These are phyloP conservation scores for Phytophthora capsici DNA, from an alignment of 352 stramenopile genomes.

Conservation along the genomic window DNA sequence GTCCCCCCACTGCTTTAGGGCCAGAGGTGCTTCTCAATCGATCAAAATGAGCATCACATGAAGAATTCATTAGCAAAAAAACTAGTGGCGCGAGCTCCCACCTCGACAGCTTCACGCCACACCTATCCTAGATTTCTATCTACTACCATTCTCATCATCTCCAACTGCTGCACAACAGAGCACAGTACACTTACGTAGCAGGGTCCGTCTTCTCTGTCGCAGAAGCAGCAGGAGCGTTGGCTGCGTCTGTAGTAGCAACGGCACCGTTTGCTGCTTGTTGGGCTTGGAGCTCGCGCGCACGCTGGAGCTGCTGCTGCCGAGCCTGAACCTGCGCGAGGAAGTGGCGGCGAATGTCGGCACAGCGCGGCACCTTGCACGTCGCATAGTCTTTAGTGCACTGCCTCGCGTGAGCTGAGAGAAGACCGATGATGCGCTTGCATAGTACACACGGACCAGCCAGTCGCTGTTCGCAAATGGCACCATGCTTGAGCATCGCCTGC, in stretches of 20 bases:
- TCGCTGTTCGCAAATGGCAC: constrained; percentile 85
- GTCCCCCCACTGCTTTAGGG: constrained; percentile 18
- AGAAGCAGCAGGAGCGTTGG: constrained; percentile 1
- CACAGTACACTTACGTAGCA: constrained; percentile 12
- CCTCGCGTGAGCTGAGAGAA: constrained; percentile 82
- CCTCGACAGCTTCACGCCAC: constrained; percentile 9
- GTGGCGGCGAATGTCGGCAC: constrained; percentile 84
- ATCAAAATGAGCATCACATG: constrained; percentile 27
- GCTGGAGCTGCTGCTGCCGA: constrained; percentile 67
- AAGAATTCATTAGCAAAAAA: constrained; percentile 37
- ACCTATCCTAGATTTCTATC: constrained; percentile 46
- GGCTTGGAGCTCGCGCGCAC: constrained; percentile 42
- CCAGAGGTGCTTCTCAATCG: constrained; percentile 22
- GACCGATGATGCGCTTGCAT: constrained; percentile 86
- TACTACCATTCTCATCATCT: constrained; percentile 20
- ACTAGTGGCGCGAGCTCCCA: constrained; percentile 20
- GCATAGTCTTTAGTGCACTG: constrained; percentile 83
- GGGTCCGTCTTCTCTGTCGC: constrained; percentile 27
- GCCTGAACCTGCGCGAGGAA: constrained; percentile 85
- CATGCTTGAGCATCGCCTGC: constrained; percentile 91
- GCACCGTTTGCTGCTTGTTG: constrained; percentile 14
- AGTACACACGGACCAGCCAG: constrained; percentile 80
- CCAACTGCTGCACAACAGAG: constrained; percentile 18
- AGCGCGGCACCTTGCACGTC: constrained; percentile 84
- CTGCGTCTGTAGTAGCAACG: constrained; percentile 3